Base-by-base conservation (phyloP, 2,329 filamentous ascomycete genomes). In the Penicillium decumbens region DNA sequence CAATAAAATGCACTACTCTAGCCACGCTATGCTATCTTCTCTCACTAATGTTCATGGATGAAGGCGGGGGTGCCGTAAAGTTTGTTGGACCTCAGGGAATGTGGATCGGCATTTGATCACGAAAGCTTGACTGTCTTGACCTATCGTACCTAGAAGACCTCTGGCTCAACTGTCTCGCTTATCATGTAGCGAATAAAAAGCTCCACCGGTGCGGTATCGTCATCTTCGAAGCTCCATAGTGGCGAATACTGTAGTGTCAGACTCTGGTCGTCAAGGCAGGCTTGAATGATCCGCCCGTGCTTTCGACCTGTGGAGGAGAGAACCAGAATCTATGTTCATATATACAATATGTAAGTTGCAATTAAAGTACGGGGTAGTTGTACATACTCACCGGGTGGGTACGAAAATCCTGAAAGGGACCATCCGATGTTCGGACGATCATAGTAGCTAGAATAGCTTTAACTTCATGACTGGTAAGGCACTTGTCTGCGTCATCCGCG, bases 131-230 rank as follows among this genome's bases (percentile, higher is more conserved):
- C 20, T 1, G 20, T 23, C 20, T 23, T 23, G 20, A 18, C 15
- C 15, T 18, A 18, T 18, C 15, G 20, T 23, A 23, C 20, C 20
- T 23, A 23, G 20, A 23, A 23, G 20, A 23, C 20, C 20, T 23
- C 20, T 23, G 20, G 20, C 20, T 23, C 20, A 23, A 23, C 4
- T 23, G 20, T 3, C 20, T 23, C 20, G 20, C 20, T 23, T 23
- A 23, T 23, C 20, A 23, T 23, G 20, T 23, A 23, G 20, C 20
- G 50, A 43, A 52, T n/a, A 13, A 52, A 52, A 6, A 45, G 32
- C 37, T 52, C 50, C 38, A 53, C 42, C 8, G 51, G 49, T 29
- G 53, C 55, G 37, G 49, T 53, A 29, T 47, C 55, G 25, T 45
- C 50, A 39, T 45, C 37, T 27, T 35, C 45, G 32, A 52, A 52